These are phyloP conservation scores for Cladorrhinum sp. DNA, from an alignment of 2,329 filamentous ascomycete species.

Conservation along the genomic window DNA sequence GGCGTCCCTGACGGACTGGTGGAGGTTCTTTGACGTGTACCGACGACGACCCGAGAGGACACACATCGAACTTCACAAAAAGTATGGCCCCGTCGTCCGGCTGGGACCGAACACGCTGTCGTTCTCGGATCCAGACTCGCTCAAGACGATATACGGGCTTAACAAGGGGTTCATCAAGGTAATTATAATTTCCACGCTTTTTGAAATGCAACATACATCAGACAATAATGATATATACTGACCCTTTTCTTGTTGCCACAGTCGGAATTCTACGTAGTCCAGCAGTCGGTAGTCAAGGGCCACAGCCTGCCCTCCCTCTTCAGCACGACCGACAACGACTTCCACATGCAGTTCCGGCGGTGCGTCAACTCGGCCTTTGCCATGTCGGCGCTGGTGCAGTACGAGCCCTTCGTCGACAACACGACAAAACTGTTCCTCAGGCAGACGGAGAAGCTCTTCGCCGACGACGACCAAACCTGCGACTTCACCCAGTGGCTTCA, in stretches of 20 bases:
- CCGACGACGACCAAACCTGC: conserved; percentile 45
- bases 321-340: conserved; percentile 70
- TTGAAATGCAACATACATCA: not conserved
- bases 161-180: conserved; percentile 82
- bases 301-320: conserved; percentile 69
- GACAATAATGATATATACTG: too few relatives aligned
- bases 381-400: conserved; percentile 73
- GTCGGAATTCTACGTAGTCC: conserved; percentile 79
- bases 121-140: conserved; percentile 68
- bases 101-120: conserved; percentile 72
- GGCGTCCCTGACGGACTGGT: conserved; percentile 68
- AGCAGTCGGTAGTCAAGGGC: conserved; percentile 69
- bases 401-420: conserved; percentile 76
- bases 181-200: too few relatives aligned
- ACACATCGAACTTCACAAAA: conserved; percentile 63
- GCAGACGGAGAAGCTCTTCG: conserved; percentile 56
- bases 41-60: conserved; percentile 63
- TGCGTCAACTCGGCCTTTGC: conserved; percentile 74
- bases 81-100: conserved; percentile 71
- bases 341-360: conserved; percentile 71
- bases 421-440: conserved; percentile 68
- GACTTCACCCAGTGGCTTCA: conserved; percentile 73
- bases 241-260: too few relatives aligned
- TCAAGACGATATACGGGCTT: conserved; percentile 75
- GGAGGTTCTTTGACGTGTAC: conserved; percentile 69